Evolutionary conservation across 2,329 filamentous ascomycete species (phyloP), one percentile per base, ranked within the genome.

Genomic region (Fusarium sp.): DNA sequence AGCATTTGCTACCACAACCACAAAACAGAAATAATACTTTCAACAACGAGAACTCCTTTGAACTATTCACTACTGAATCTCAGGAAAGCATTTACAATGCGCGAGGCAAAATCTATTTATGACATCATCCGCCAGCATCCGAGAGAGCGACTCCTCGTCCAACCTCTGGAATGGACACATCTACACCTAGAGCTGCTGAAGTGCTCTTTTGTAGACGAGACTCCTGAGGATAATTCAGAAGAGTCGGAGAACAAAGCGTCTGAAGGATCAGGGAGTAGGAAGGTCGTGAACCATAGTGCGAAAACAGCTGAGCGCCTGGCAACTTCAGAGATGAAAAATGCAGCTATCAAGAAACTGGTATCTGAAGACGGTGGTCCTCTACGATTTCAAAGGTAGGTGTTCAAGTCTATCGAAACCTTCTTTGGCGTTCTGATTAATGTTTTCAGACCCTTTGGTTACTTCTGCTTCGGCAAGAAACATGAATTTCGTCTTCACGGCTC

Each of bases 121-220:
- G 68, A 72, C 30, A 55, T 76, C 34, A 61, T 75, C 29, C 69
- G 70, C n/a, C 69, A 63, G 24, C 51, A 76, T 24, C 74, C 74
- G 13, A 54, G 72, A 38, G 74, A 75, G 58, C 74, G 74, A 6
- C 60, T 76, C 18, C 65, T 69, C 11, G 74, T 76, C 4, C 73
- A 71, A 22, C 74, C 74, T 3, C 20, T 71, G 3, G 72, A 76
- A 52, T 76, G 74, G 74, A 67, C 67, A 2, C 22, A 52, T 0
- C 45, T 63, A 7, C 74, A 76, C 27, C 38, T 76, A 5, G 47
- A 68, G 11, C 71, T 76, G 1, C 56, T 76, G 4, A 41, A 57
- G 3, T 65, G 52, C 25, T 56, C 32, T 6, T 76, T 76, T n/a
- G 25, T 58, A 10, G 61, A 70, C n/a, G 25, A 34, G 4, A 18